A percentile compares a stretch with the other conserved stretches of the same genome.
These are phyloP conservation scores for Dalbergia cochinchinensis DNA, from an alignment of 306 rosid genomes.

Conservation along the genomic window DNA sequence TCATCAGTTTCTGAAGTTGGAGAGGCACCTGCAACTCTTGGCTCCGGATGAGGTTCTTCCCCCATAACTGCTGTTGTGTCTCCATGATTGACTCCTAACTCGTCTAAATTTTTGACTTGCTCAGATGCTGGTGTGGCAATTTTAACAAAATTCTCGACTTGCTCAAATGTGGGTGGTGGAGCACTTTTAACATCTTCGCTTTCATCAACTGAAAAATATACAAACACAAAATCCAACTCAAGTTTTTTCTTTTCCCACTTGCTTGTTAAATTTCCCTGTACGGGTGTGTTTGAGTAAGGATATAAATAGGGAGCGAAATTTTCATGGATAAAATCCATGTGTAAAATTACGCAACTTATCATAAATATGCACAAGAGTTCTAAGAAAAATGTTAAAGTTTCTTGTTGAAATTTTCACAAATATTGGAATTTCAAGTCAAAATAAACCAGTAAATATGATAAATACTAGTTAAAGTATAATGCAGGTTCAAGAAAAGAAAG, in stretches of 20 bases:
- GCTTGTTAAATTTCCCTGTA: too few relatives aligned
- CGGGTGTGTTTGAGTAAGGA: too few relatives aligned
- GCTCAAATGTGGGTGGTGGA: background rate
- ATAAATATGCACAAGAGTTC: too few relatives aligned
- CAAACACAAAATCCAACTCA: slow-evolving; percentile 19
- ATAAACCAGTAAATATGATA: too few relatives aligned
- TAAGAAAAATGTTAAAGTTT: too few relatives aligned
- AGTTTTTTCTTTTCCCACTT: background rate
- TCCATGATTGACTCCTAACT: slow-evolving; percentile 27
- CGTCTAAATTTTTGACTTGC: slow-evolving; percentile 19
- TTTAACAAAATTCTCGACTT: slow-evolving; percentile 21
- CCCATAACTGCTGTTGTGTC: slow-evolving; percentile 28
- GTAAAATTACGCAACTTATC: too few relatives aligned
- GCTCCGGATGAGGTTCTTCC: slow-evolving; percentile 4
- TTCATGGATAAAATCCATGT: too few relatives aligned
- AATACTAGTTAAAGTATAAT: background rate
- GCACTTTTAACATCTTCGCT: slow-evolving; percentile 41
- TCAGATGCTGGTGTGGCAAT: background rate
- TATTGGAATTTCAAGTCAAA: too few relatives aligned
- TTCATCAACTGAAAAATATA: slow-evolving; percentile 54
- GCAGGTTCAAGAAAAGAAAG: background rate
- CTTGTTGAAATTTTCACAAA: too few relatives aligned
- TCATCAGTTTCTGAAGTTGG: slow-evolving; percentile 26
- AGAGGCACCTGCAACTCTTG: slow-evolving; percentile 44
- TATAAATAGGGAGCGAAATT: too few relatives aligned